Evolutionary conservation across 2,329 filamentous ascomycete genomes (phyloP).

Genomic region (Microdochium paspali): DNA sequence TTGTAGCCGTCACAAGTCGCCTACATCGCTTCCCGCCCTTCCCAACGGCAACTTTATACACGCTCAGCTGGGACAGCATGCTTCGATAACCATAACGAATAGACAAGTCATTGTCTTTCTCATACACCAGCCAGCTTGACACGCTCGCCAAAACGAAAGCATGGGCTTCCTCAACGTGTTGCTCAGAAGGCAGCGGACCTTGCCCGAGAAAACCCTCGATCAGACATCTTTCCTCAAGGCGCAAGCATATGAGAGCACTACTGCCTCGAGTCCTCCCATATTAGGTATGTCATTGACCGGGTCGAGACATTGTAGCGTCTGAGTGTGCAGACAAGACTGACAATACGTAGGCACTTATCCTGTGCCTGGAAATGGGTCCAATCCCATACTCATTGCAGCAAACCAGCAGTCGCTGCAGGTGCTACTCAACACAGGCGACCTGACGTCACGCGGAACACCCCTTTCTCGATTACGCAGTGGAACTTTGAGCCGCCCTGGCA

Average conservation of each 20-base stretch:
- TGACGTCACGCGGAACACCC: constrained; percentile 17
- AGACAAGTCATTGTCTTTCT: too few relatives aligned
- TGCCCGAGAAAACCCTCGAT: constrained; percentile 4
- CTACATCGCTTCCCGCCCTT: too few relatives aligned
- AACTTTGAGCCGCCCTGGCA: constrained; percentile 23
- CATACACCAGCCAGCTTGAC: too few relatives aligned
- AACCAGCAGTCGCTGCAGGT: constrained; percentile 20
- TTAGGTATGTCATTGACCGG: constrained; percentile 15
- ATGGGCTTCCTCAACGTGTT: constrained; percentile 27
- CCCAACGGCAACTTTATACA: too few relatives aligned
- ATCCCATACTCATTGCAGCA: background rate
- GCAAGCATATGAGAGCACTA: constrained; percentile 26
- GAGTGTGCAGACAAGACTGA: constrained; percentile 1
- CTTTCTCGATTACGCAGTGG: constrained; percentile 19
- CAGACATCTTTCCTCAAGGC: constrained; percentile 15
- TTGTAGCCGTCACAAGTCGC: too few relatives aligned
- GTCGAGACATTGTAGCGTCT: too few relatives aligned
- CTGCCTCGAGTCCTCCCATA: constrained; percentile 25
- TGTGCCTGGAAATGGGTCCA: constrained; percentile 29
- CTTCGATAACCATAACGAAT: too few relatives aligned
- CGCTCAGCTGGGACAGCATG: too few relatives aligned
- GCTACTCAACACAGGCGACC: constrained; percentile 16
- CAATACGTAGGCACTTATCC: constrained; percentile 25
- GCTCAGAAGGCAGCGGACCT: constrained; percentile 15
- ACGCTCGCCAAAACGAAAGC: constrained; percentile 1